Percentiles rank a stretch among this genome's conserved stretches.
Conservation (phyloP, 2,329 filamentous ascomycete genomes). For the Huntiella savannae region DNA sequence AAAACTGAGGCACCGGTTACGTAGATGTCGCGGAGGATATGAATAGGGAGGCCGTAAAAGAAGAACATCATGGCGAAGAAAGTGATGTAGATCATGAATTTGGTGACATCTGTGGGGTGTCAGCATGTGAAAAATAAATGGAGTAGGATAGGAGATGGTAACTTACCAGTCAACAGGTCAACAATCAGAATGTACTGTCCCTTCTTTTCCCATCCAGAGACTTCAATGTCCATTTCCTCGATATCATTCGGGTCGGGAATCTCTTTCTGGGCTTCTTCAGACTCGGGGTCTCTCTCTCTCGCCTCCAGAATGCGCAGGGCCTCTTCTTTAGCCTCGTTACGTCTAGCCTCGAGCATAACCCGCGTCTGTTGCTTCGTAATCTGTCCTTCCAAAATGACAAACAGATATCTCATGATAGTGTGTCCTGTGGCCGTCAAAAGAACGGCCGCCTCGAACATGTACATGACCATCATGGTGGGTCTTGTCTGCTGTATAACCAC, state of each 20-base stretch:
- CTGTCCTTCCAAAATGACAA: slow-evolving; percentile 59
- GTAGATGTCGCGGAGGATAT: slow-evolving; percentile 90
- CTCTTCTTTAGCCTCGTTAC: slow-evolving; percentile 45
- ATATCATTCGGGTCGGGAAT: slow-evolving; percentile 54
- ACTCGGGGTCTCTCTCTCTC: slow-evolving; percentile 28
- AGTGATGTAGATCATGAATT: slow-evolving; percentile 68
- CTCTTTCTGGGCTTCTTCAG: slow-evolving; percentile 18
- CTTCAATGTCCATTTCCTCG: slow-evolving; percentile 85
- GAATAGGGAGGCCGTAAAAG: slow-evolving; percentile 90
- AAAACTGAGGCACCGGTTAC: slow-evolving; percentile 83
- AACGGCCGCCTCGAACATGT: slow-evolving; percentile 91
- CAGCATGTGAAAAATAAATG: background rate
- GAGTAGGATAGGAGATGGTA: background rate
- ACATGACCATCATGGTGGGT: slow-evolving; percentile 99
- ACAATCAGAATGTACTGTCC: slow-evolving; percentile 80
- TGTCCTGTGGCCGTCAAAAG: slow-evolving; percentile 63
- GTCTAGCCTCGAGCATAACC: slow-evolving; percentile 47
- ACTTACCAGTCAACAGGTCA: slow-evolving; percentile 60
- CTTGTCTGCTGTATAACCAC: slow-evolving; percentile 71
- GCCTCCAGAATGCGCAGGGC: slow-evolving; percentile 31
- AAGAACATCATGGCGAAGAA: slow-evolving; percentile 88
- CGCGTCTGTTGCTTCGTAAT: slow-evolving; percentile 58
- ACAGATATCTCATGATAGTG: slow-evolving; percentile 56
- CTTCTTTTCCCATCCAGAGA: slow-evolving; percentile 91
- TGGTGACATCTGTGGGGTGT: slow-evolving; percentile 53